A percentile compares a stretch with the other conserved stretches of the same genome.
Conservation (phyloP, 768 basidiomycete genomes). For the Podaxis sp. region DNA sequence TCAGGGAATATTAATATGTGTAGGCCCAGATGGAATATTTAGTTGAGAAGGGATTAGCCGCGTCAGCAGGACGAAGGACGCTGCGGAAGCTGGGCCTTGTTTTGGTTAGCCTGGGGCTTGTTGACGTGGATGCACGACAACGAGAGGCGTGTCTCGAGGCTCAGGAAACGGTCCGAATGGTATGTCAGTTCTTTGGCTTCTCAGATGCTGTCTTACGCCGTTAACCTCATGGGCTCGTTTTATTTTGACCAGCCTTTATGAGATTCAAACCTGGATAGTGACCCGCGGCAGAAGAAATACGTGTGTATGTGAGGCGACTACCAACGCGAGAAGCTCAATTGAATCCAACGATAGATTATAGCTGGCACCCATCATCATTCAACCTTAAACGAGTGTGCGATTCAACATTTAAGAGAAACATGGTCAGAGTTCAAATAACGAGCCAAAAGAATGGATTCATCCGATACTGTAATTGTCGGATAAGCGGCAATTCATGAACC, state of each 20-base stretch:
- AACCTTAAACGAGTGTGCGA: too few relatives aligned
- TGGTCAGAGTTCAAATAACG: background rate
- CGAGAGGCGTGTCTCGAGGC: background rate
- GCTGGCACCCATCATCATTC: too few relatives aligned
- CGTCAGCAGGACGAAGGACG: background rate
- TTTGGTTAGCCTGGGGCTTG: background rate
- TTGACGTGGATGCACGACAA: background rate
- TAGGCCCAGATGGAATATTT: background rate
- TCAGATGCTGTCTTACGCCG: background rate
- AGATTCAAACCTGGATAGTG: too few relatives aligned
- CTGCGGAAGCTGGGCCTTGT: background rate
- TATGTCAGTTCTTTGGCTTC: background rate
- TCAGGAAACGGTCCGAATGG: background rate
- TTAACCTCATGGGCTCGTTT: background rate
- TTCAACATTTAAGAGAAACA: too few relatives aligned
- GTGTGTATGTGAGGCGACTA: too few relatives aligned
- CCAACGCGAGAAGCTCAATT: too few relatives aligned
- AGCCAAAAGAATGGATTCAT: background rate
- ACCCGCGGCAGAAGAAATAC: too few relatives aligned
- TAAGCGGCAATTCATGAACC: background rate
- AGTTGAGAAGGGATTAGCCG: background rate
- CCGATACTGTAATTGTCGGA: background rate
- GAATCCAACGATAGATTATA: too few relatives aligned
- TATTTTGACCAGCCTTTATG: too few relatives aligned
- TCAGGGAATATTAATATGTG: background rate